Conservation (phyloP, 1,284 basidiomycete species). For the Rhodotorula sp. region DNA sequence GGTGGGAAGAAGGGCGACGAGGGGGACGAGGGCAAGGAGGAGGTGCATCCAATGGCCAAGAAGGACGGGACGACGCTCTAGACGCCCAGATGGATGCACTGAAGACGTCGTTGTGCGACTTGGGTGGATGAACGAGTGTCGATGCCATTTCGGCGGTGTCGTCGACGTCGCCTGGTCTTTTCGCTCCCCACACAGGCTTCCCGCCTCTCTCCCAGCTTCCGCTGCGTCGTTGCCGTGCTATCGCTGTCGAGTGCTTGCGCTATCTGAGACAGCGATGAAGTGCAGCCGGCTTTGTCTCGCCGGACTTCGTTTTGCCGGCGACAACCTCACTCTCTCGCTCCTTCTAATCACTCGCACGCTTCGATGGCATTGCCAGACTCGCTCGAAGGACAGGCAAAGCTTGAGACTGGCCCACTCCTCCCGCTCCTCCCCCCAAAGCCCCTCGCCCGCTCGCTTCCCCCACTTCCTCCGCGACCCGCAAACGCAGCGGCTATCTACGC, state of each 20-base stretch:
- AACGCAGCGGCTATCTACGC: conserved; percentile 9
- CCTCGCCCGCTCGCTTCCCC: conserved; percentile 9
- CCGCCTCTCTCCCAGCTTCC: no score
- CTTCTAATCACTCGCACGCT: background rate
- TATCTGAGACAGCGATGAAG: no score
- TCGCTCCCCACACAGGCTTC: no score
- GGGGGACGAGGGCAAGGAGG: background rate
- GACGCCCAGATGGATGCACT: background rate
- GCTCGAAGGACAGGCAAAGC: conserved; percentile 7
- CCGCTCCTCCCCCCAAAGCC: conserved; percentile 25
- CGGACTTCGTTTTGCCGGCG: background rate
- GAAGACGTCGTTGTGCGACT: background rate
- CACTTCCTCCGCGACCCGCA: conserved; percentile 12
- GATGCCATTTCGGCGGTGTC: background rate
- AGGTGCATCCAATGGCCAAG: conserved; percentile 13
- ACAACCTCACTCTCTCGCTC: background rate
- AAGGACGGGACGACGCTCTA: conserved; percentile 23
- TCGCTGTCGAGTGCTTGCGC: no score
- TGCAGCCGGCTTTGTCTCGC: background rate
- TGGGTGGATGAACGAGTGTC: background rate
- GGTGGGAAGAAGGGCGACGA: background rate
- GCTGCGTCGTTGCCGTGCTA: no score
- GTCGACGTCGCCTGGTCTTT: no score
- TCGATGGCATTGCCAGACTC: background rate
- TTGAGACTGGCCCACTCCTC: conserved; percentile 15